Evolutionary conservation across 306 rosid species (phyloP).

Genomic region (Herpetospermum pedunculosum): DNA sequence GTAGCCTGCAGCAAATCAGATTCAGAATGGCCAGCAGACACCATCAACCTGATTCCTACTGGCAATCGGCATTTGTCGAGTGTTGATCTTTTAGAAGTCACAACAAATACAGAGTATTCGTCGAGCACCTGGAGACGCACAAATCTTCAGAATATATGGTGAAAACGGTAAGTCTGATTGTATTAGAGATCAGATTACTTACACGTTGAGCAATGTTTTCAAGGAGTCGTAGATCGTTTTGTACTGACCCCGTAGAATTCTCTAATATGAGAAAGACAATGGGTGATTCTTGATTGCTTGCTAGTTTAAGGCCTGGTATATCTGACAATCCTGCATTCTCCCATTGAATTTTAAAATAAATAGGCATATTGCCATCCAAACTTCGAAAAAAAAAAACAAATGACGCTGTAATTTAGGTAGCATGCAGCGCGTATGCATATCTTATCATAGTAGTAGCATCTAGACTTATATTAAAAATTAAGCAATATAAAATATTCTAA

Average conservation of each 20-base stretch:
- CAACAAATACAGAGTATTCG: slow-evolving; percentile 64
- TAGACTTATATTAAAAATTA: background rate
- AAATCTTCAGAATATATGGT: background rate
- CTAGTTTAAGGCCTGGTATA: slow-evolving; percentile 43
- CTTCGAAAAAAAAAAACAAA: background rate
- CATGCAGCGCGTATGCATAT: background rate
- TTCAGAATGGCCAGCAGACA: slow-evolving; percentile 77
- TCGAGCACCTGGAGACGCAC: slow-evolving; percentile 43
- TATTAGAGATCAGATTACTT: slow-evolving; percentile 17
- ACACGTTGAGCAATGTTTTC: slow-evolving; percentile 59
- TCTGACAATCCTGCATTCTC: slow-evolving; percentile 57
- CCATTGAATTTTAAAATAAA: slow-evolving; percentile 6
- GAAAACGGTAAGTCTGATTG: slow-evolving; percentile 7
- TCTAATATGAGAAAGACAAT: slow-evolving; percentile 66
- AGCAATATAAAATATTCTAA: background rate
- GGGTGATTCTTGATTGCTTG: slow-evolving; percentile 79
- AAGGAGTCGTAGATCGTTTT: slow-evolving; percentile 54
- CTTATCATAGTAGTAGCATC: background rate
- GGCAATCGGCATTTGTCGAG: slow-evolving; percentile 73
- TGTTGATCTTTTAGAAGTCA: slow-evolving; percentile 62
- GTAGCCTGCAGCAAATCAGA: slow-evolving; percentile 61
- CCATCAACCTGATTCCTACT: slow-evolving; percentile 65
- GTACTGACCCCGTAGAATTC: slow-evolving; percentile 54
- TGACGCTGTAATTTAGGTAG: background rate
- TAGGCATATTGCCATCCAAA: background rate